Percentiles rank a stretch among this genome's conserved stretches.
phyloP scores from a whole-genome alignment of 345 rosid species.

The Xanthoceras sorbifolium region DNA sequence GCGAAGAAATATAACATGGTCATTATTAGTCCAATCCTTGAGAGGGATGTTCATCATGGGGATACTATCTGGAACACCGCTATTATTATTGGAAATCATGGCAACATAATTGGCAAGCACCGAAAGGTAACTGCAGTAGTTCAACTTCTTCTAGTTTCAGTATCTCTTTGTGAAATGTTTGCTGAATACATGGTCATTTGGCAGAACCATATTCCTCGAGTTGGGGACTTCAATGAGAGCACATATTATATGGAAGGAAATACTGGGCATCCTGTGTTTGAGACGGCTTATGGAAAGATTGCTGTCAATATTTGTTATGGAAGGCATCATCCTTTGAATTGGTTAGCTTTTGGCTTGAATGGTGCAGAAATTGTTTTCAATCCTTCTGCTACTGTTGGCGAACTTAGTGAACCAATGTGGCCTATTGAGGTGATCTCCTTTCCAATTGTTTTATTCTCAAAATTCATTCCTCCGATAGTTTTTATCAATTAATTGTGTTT shows the following conservation, averaged over 20 bases:
- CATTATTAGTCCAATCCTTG: conserved; percentile 85
- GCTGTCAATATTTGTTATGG: conserved; percentile 93
- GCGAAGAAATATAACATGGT: conserved; percentile 87
- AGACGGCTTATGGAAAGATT: conserved; percentile 84
- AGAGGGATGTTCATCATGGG: conserved; percentile 87
- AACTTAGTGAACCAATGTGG: conserved; percentile 99
- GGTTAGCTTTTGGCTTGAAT: conserved; percentile 95
- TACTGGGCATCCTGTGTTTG: conserved; percentile 95
- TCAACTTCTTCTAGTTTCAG: conserved; percentile 2
- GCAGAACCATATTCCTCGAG: conserved; percentile 97
- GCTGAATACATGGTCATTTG: conserved; percentile 25
- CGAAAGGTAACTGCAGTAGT: conserved; percentile 58
- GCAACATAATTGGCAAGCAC: conserved; percentile 92
- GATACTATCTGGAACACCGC: conserved; percentile 96
- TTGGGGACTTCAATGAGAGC: conserved; percentile 98
- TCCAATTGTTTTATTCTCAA: background rate
- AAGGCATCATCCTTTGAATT: conserved; percentile 93
- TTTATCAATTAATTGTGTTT: background rate
- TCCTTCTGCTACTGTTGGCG: conserved; percentile 98
- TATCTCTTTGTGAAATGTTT: conserved; percentile 7
- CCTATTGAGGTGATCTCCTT: conserved; percentile 73
- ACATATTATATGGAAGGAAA: conserved; percentile 98
- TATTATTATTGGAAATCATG: conserved; percentile 79
- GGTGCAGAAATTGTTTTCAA: conserved; percentile 99
- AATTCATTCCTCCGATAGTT: background rate